These are phyloP conservation scores for Acanthamoeba quina DNA, from an alignment of 208 protist genomes.

Conservation along the genomic window DNA sequence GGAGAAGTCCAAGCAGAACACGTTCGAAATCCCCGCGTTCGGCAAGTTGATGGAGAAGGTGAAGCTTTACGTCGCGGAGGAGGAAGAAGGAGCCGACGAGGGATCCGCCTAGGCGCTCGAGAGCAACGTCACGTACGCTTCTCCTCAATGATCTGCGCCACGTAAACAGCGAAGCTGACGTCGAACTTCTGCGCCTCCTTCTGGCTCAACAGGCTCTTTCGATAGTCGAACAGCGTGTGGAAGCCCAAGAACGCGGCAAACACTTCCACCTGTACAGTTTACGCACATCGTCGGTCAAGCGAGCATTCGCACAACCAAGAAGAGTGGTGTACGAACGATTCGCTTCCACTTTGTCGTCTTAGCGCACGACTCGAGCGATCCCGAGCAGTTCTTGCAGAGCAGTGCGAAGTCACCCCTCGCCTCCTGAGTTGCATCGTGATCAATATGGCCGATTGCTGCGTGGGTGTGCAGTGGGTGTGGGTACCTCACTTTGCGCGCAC, in stretches of 20 bases:
- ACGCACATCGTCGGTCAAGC: too few species aligned
- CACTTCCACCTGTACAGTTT: neutral
- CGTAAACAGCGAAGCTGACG: neutral
- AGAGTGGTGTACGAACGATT: neutral
- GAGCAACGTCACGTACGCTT: neutral
- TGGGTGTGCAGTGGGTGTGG: too few species aligned
- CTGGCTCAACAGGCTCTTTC: conserved; percentile 36
- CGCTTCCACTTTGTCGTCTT: conserved; percentile 51
- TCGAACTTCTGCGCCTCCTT: conserved; percentile 54
- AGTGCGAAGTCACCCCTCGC: conserved; percentile 2
- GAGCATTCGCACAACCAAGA: too few species aligned
- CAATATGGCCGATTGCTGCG: neutral
- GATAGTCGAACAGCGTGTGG: conserved; percentile 17
- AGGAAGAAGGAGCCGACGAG: neutral
- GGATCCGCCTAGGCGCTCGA: too few species aligned
- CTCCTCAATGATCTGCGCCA: neutral
- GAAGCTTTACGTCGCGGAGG: neutral
- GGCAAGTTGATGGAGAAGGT: conserved; percentile 27
- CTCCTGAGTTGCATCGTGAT: neutral
- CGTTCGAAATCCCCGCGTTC: conserved; percentile 3
- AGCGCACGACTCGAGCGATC: conserved; percentile 6
- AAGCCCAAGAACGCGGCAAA: conserved; percentile 15
- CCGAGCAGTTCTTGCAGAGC: conserved; percentile 58
- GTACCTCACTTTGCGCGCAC: conserved; percentile 29
- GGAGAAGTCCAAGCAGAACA: conserved; percentile 27